Evolutionary conservation across 2,329 filamentous ascomycete species (phyloP).

Genomic region (Calonectria honghensis): DNA sequence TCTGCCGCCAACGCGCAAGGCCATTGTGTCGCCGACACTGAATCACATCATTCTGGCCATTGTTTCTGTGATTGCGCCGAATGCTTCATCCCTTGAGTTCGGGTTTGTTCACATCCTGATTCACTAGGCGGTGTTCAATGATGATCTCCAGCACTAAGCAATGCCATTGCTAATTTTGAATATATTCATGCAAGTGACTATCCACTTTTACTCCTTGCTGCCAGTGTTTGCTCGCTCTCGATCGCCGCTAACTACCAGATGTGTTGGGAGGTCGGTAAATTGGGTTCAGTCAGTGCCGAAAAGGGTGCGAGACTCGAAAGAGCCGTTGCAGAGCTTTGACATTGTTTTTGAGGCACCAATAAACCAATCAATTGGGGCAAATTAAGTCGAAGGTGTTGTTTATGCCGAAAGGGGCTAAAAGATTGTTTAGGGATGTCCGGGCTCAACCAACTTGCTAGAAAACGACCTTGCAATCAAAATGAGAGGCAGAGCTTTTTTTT

Average conservation of each 20-base stretch:
- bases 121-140: not conserved
- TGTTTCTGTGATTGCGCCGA: not conserved
- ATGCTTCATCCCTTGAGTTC: not conserved
- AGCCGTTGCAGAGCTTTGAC: conserved; percentile 11
- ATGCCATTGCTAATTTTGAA: not conserved
- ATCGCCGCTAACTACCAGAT: not conserved
- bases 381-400: not conserved
- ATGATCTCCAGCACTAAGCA: not conserved
- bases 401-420: conserved; percentile 26
- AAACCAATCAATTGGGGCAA: conserved; percentile 2
- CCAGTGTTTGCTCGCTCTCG: not conserved
- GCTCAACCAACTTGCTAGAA: conserved; percentile 8
- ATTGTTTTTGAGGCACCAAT: conserved; percentile 2
- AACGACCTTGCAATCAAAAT: conserved; percentile 23
- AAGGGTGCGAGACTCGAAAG: not conserved
- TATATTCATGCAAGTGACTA: conserved; percentile 7
- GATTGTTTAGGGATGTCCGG: not conserved
- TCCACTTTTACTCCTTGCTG: conserved; percentile 13
- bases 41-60: not conserved
- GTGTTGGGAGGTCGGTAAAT: not conserved
- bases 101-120: conserved; percentile 11
- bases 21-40: conserved; percentile 2
- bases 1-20: conserved; percentile 5
- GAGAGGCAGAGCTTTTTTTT: conserved; percentile 16
- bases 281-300: conserved; percentile 5